Base-by-base conservation (phyloP, 371 early-diverging fungal species). In the Mortierella sp. region DNA sequence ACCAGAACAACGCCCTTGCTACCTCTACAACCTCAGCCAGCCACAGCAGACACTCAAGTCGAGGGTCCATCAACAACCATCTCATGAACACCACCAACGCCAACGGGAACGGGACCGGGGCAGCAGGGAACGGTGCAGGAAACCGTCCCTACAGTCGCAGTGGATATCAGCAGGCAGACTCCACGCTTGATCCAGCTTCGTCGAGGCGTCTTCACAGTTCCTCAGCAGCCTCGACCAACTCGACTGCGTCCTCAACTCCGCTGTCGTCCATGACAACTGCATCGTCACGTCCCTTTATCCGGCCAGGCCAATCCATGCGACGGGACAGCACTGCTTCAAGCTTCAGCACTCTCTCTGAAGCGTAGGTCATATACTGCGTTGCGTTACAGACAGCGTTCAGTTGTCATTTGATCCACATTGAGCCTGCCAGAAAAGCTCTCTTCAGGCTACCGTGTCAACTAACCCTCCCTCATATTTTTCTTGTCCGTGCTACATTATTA, bases 291-390 rank as follows among this genome's bases (percentile, higher is more conserved):
- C 77, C 79, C 26, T 70, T 55, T 51, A 54, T 77, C 53, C 81
- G 81, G 34, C 76, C 77, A 26, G 40, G 74, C 21, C 86, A 81
- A 46, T 50, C 71, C 8, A 8, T 79, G 28, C 90, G 93, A 31
- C 87, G 91, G 54, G 92, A 90, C 69, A 91, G 91, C 28, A 88
- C 87, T 26, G 90, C 91, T 34, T 91, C 92, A 13, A 91, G 87
- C 75, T 93, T 89, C 75, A 91, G 92, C 51, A 93, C 93, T 14
- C 88, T 93, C 84, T 91, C 92, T 40, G 93, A 93, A 78, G 90
- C 88, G n/a, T 83, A 70, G 69, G 82, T 75, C 34, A 44, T 14
- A 10, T 19, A 10, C 9, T 9, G 3, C 9, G 46, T 9, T 53
- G 24, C 44, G 54, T 16, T 19, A 16, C 6, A 40, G 26, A 70